These are phyloP conservation scores for Collybiopsis luxurians DNA, from an alignment of 768 basidiomycete genomes.

Conservation along the genomic window DNA sequence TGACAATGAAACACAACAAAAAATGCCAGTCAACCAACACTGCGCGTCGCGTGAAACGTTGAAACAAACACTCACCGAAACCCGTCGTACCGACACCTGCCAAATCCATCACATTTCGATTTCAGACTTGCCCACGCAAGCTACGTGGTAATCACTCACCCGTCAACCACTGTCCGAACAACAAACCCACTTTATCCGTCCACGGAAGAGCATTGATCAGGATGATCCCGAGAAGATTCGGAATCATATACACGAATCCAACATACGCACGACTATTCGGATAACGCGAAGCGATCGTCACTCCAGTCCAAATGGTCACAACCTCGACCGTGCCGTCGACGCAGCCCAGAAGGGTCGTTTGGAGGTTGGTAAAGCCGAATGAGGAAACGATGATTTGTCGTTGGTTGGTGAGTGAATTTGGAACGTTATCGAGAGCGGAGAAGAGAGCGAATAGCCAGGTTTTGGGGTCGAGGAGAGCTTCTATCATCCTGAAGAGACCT, in stretches of 20 bases:
- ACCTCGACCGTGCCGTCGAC: slow-evolving; percentile 66
- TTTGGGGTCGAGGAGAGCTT: slow-evolving; percentile 66
- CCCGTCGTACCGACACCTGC: slow-evolving; percentile 51
- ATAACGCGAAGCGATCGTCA: slow-evolving; percentile 52
- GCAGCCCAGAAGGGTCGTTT: slow-evolving; percentile 69
- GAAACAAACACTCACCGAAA: slow-evolving; percentile 30
- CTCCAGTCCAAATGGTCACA: slow-evolving; percentile 66
- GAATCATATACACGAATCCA: slow-evolving; percentile 55
- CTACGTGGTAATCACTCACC: slow-evolving; percentile 30
- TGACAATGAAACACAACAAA: too few relatives aligned
- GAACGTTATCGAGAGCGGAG: slow-evolving; percentile 58
- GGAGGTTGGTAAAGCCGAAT: slow-evolving; percentile 60
- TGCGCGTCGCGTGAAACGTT: too few relatives aligned
- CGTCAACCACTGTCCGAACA: slow-evolving; percentile 54
- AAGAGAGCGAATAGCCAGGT: slow-evolving; percentile 78
- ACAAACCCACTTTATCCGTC: slow-evolving; percentile 60
- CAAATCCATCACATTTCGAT: background rate
- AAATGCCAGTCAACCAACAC: too few relatives aligned
- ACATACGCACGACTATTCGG: slow-evolving; percentile 64
- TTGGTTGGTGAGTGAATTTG: slow-evolving; percentile 48
- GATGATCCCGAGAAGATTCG: slow-evolving; percentile 61
- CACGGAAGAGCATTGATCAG: slow-evolving; percentile 65
- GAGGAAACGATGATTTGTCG: slow-evolving; percentile 51
- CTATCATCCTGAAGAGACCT: slow-evolving; percentile 48
- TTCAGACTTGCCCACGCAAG: background rate